Evolutionary conservation across 495 filamentous ascomycete genomes (phyloP).

Genomic region (Pseudoneurospora amorphoporcata): DNA sequence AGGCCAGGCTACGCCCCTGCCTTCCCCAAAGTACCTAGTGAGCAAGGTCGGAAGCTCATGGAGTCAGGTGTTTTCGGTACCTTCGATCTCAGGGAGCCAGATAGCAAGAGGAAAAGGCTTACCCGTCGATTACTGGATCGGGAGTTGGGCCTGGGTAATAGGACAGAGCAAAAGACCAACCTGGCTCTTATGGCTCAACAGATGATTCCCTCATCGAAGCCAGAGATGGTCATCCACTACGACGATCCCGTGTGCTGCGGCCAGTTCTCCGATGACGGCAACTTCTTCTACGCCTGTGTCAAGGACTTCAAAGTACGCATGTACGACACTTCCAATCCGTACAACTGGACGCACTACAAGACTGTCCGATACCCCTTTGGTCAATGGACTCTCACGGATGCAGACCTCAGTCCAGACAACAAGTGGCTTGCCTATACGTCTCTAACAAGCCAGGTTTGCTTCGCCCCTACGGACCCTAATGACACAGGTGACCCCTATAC

Average conservation of each 20-base stretch:
- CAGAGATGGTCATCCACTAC: conserved; percentile 85
- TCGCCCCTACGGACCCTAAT: conserved; percentile 78
- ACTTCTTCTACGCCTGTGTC: conserved; percentile 92
- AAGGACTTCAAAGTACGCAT: conserved; percentile 92
- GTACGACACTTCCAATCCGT: conserved; percentile 96
- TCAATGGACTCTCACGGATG: conserved; percentile 94
- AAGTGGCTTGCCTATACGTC: conserved; percentile 82
- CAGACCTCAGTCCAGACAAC: conserved; percentile 85
- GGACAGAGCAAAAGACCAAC: conserved; percentile 41
- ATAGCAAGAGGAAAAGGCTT: conserved; percentile 48
- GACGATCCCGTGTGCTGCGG: conserved; percentile 81
- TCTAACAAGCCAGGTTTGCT: conserved; percentile 67
- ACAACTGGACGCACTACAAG: conserved; percentile 93
- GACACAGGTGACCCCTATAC: conserved; percentile 65
- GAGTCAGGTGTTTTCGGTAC: conserved; percentile 64
- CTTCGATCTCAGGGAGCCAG: conserved; percentile 42
- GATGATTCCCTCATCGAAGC: conserved; percentile 59
- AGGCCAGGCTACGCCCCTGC: conserved; percentile 29
- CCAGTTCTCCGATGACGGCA: conserved; percentile 92
- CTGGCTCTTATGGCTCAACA: conserved; percentile 51
- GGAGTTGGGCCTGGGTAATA: conserved; percentile 57
- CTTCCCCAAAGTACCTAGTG: conserved; percentile 70
- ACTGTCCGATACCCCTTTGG: conserved; percentile 77
- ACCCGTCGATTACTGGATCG: conserved; percentile 63
- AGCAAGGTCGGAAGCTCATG: conserved; percentile 68